Evolutionary conservation across 2,329 filamentous ascomycete species (phyloP), one percentile per base, ranked within the genome.

Genomic region (Cryphonectria japonica): DNA sequence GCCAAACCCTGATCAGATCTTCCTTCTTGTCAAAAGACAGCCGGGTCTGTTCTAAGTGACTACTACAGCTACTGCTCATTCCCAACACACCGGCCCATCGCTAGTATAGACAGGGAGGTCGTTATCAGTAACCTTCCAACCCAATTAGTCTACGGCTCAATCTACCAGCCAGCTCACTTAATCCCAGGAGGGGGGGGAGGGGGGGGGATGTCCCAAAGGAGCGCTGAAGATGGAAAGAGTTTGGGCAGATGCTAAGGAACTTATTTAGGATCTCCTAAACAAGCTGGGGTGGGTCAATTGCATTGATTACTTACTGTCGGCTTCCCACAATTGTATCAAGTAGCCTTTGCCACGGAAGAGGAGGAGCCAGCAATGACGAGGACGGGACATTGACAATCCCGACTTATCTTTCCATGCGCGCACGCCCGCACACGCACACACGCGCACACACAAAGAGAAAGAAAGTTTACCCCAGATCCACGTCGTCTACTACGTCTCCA

Each of bases 261-360:
- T 34, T 5, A 2, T 29, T 26, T 13, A 19, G 29, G 29, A 19
- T 7, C 54, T 59, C 26, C 29, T 59, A 16, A 32, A 5, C 54
- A 32, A 19, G 26, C 46, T 50, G 26, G 54, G n/a, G 54, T 59
- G 54, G 29, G 54, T 9, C 26, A 4, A 19, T 14, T 29, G 1
- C 13, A 19, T 14, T 29, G 0, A 7, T 22, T 57, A 3, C 14
- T 32, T 57, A 3, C 14, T 32, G 26, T 59, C 54, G 54, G 54
- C 26, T 59, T 59, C 29, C 54, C 54, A 59, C 29, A 59, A 59
- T 32, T 7, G 54, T 59, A 59, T 59, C 54, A 59, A 59, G 54
- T 32, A 29, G 29, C 54, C 16, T 59, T 32, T 8, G 26, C 29
- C 29, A 59, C 29, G 54, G 14, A 26, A 2, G 19, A 32, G 26